phyloP scores from a whole-genome alignment of 1,139 yeast species.

The Candida anutae region DNA sequence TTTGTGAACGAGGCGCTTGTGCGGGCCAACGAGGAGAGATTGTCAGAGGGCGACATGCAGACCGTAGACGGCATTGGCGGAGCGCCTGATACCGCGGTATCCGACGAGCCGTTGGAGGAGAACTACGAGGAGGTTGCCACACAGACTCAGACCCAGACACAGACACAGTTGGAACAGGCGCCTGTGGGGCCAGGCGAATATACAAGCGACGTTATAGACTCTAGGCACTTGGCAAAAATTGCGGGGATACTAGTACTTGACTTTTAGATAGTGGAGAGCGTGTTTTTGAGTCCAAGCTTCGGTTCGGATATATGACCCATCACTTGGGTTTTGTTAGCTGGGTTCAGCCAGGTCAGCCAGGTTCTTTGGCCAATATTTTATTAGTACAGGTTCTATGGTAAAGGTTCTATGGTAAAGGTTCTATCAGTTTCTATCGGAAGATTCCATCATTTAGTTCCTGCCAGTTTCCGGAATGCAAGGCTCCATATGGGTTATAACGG shows the following conservation, averaged over 20 bases:
- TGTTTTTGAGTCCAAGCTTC: too few relatives aligned
- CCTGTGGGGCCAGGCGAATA: slow-evolving; percentile 4
- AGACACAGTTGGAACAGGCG: slow-evolving; percentile 7
- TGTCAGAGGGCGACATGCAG: slow-evolving; percentile 21
- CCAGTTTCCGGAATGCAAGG: too few relatives aligned
- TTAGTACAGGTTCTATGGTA: too few relatives aligned
- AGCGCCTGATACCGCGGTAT: slow-evolving; percentile 5
- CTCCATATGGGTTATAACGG: too few relatives aligned
- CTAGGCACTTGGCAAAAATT: slow-evolving; percentile 44
- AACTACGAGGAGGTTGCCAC: slow-evolving; percentile 2
- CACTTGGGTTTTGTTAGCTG: too few relatives aligned
- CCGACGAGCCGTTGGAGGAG: slow-evolving; percentile 5
- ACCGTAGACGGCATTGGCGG: slow-evolving; percentile 29
- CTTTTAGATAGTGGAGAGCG: slow-evolving; percentile 20
- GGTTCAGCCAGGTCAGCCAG: too few relatives aligned
- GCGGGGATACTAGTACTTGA: slow-evolving; percentile 54
- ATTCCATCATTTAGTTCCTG: too few relatives aligned
- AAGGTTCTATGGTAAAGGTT: too few relatives aligned
- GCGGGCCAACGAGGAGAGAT: slow-evolving; percentile 49
- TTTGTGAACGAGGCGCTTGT: slow-evolving; percentile 59
- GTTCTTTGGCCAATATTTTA: neutral
- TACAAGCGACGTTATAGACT: slow-evolving; percentile 35
- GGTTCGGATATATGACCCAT: too few relatives aligned
- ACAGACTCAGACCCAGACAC: slow-evolving; percentile 7
- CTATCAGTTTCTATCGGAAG: too few relatives aligned